Evolutionary conservation across 805 yeast genomes (phyloP).

Genomic region (Cyberlindnera mississippiensis): DNA sequence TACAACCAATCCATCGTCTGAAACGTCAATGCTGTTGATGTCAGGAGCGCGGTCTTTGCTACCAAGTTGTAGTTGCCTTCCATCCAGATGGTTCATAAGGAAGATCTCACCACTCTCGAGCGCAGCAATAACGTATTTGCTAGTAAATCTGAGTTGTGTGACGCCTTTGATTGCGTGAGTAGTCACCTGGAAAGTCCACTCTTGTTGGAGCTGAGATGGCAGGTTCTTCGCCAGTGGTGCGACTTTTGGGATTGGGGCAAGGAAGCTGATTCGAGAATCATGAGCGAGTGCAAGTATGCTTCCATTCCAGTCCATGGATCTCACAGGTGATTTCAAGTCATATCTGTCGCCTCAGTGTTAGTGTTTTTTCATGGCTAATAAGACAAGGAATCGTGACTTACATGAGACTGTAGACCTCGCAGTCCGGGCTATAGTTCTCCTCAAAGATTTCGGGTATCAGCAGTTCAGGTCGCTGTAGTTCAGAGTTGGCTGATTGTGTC

Average conservation of each 20-base stretch:
- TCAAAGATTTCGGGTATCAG: slow-evolving; percentile 25
- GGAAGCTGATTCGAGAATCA: slow-evolving; percentile 21
- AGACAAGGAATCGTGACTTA: slow-evolving; percentile 8
- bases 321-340: slow-evolving; percentile 17
- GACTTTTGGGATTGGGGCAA: slow-evolving; percentile 23
- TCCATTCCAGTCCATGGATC: slow-evolving; percentile 25
- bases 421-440: slow-evolving; percentile 13
- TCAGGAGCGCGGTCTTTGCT: slow-evolving; percentile 21
- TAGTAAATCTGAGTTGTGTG: slow-evolving; percentile 16
- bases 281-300: slow-evolving; percentile 20
- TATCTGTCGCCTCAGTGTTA: slow-evolving; percentile 13
- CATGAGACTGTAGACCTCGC: slow-evolving; percentile 24
- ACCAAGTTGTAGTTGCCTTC: slow-evolving; percentile 9
- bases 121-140: slow-evolving; percentile 19
- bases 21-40: slow-evolving; percentile 30
- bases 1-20: slow-evolving; percentile 28
- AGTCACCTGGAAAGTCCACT: slow-evolving; percentile 24
- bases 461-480: slow-evolving; percentile 17
- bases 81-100: slow-evolving; percentile 22
- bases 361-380: not conserved
- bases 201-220: slow-evolving; percentile 23
- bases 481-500: too few relatives aligned
- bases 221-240: slow-evolving; percentile 22
- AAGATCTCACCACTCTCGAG: slow-evolving; percentile 21
- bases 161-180: slow-evolving; percentile 15